These are phyloP conservation scores for Gremmenia infestans DNA, from an alignment of 2,329 filamentous ascomycete genomes.

Conservation along the genomic window DNA sequence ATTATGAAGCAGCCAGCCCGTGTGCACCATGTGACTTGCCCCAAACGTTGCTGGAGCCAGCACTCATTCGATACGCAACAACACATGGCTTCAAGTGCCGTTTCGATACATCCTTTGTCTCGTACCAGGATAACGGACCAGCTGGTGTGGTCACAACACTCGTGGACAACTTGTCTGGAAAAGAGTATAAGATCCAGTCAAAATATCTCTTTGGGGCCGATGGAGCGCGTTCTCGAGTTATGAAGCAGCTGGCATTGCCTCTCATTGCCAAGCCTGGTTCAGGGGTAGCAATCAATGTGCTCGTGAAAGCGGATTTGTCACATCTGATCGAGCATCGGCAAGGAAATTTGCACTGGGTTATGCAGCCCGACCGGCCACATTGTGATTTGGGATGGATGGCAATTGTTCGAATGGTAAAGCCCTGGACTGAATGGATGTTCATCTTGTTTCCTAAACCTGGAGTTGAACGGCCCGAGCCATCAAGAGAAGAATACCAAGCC, in stretches of 20 bases:
- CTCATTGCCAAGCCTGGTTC: constrained; percentile 40
- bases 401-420: constrained; percentile 55
- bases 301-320: constrained; percentile 45
- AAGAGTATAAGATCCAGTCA: constrained; percentile 42
- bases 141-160: constrained; percentile 30
- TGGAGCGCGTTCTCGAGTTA: constrained; percentile 42
- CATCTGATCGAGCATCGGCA: constrained; percentile 44
- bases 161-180: constrained; percentile 33
- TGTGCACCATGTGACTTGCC: constrained; percentile 40
- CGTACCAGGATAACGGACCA: constrained; percentile 22
- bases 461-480: constrained; percentile 35
- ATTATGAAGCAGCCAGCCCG: constrained; percentile 39
- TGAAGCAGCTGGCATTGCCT: constrained; percentile 42
- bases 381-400: constrained; percentile 46
- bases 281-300: constrained; percentile 45
- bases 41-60: constrained; percentile 44
- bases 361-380: constrained; percentile 48
- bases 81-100: constrained; percentile 37
- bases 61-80: constrained; percentile 39
- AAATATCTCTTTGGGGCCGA: constrained; percentile 57
- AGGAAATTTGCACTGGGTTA: constrained; percentile 57
- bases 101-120: constrained; percentile 38
- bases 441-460: constrained; percentile 45
- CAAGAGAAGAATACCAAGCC: constrained; percentile 41
- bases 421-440: constrained; percentile 55